Evolutionary conservation across 2,329 filamentous ascomycete species (phyloP).

Genomic region (Colletotrichum tropicale): DNA sequence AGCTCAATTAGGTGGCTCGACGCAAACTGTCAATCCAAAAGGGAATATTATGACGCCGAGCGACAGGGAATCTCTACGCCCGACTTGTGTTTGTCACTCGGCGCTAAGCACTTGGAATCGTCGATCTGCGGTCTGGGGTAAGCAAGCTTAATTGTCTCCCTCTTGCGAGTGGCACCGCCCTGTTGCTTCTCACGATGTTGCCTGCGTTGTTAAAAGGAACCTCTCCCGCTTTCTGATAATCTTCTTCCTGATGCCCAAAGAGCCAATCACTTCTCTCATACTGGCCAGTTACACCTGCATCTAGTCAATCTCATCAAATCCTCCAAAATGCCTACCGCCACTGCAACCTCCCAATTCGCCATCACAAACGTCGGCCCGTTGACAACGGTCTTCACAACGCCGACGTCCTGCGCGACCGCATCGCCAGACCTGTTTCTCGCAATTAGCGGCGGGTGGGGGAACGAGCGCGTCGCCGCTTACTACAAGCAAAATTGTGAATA

Average conservation of each 20-base stretch:
- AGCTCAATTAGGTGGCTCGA: accelerated
- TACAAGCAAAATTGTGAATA: neutral
- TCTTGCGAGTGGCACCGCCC: neutral
- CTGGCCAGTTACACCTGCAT: neutral
- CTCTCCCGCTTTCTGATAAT: no score
- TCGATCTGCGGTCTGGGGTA: neutral
- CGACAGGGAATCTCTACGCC: neutral
- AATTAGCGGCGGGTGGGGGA: neutral
- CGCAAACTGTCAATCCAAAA: neutral
- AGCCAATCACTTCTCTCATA: no score
- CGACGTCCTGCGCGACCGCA: conserved; percentile 24
- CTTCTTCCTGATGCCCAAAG: no score
- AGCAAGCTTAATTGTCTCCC: neutral
- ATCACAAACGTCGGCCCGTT: conserved; percentile 33
- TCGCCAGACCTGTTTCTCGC: conserved; percentile 1
- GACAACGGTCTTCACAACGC: conserved; percentile 32
- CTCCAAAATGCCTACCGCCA: conserved; percentile 27
- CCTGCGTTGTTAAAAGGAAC: neutral
- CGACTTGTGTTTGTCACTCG: neutral
- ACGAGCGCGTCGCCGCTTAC: neutral
- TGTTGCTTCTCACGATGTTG: neutral
- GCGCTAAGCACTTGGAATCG: neutral
- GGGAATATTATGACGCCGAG: neutral
- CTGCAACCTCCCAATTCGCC: conserved; percentile 14
- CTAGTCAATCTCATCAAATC: neutral